Conservation (phyloP, 345 rosid species). For the Aquilaria sinensis region DNA sequence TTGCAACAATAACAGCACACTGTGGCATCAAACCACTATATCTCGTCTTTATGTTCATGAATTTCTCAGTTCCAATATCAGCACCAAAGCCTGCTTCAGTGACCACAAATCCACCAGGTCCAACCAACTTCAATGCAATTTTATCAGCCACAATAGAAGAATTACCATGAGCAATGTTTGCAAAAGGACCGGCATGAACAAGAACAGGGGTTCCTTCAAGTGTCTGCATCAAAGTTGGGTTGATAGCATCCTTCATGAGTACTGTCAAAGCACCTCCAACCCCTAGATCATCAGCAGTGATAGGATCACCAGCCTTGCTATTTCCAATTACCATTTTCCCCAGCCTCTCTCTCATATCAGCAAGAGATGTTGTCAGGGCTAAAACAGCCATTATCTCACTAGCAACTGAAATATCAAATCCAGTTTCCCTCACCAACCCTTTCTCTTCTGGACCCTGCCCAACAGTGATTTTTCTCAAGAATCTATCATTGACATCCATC, state of each 20-base stretch:
- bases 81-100: slow-evolving; percentile 99
- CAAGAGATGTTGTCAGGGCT: slow-evolving; percentile 90
- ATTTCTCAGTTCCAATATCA: slow-evolving; percentile 96
- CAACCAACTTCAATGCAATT: slow-evolving; percentile 91
- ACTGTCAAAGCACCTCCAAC: slow-evolving; percentile 97
- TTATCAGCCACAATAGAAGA: slow-evolving; percentile 97
- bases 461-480: slow-evolving; percentile 80
- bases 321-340: slow-evolving; percentile 98
- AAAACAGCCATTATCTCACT: slow-evolving; percentile 99
- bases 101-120: slow-evolving; percentile 94
- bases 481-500: slow-evolving; percentile 95
- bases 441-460: slow-evolving; percentile 98
- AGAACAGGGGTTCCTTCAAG: slow-evolving; percentile 98
- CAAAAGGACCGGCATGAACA: slow-evolving; percentile 99
- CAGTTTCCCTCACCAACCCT: slow-evolving; percentile 95
- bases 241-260: slow-evolving; percentile 92
- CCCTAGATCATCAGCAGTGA: slow-evolving; percentile 99
- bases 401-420: slow-evolving; percentile 96
- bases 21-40: slow-evolving; percentile 89
- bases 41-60: slow-evolving; percentile 92
- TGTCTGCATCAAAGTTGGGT: slow-evolving; percentile 98
- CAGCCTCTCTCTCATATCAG: slow-evolving; percentile 97
- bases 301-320: slow-evolving; percentile 87
- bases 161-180: slow-evolving; percentile 98
- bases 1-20: slow-evolving; percentile 94